Base-by-base conservation (phyloP, 2,329 filamentous ascomycete species). In the Zelopaecilomyces penicillatus region DNA sequence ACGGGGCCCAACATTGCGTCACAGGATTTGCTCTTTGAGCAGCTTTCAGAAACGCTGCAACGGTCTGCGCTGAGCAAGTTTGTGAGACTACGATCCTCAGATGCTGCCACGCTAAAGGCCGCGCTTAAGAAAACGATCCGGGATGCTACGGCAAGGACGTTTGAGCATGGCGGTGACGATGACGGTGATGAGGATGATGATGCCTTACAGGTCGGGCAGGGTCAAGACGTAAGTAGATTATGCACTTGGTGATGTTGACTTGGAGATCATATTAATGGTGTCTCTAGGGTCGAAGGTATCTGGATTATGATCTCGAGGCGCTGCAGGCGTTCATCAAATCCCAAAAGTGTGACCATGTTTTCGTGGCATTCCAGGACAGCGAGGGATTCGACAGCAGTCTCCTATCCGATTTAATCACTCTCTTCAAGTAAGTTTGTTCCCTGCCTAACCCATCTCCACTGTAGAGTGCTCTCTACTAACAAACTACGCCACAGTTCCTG, bases 1-100 rank as follows among this genome's bases (percentile, higher is more conserved):
- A 85, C 85, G 6, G 87, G 87, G 0, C 84, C 87, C 6, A 88
- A 87, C 51, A 83, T 89, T 53, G 82, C 85, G 32, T 84, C 83
- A 2, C 84, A 89, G 60, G 77, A 80, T 36, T 69, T 85, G 9
- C 71, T 90, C n/a, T 89, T 89, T 53, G 71, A 79, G 46, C 83
- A 87, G 60, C 66, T 90, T 8, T 74, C 77, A 9, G 74, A 78
- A 47, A 66, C 65, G n/a, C 64, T 82, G n/a, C 65, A 66, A 55
- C 52, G 60, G 49, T 61, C 71, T 41, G 60, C 65, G 28, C 56
- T 66, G 12, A 78, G 78, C 40, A 72, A 71, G 41, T 80, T 87
- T 51, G 77, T 87, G 5, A 68, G 80, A 11, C 61, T 94, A 38
- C 78, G 80, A 5, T 87, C 86, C 1, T 75, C 75, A 2, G 84